Conservation (phyloP, 1,139 yeast species). For the Hyphopichia pseudoburtonii region DNA sequence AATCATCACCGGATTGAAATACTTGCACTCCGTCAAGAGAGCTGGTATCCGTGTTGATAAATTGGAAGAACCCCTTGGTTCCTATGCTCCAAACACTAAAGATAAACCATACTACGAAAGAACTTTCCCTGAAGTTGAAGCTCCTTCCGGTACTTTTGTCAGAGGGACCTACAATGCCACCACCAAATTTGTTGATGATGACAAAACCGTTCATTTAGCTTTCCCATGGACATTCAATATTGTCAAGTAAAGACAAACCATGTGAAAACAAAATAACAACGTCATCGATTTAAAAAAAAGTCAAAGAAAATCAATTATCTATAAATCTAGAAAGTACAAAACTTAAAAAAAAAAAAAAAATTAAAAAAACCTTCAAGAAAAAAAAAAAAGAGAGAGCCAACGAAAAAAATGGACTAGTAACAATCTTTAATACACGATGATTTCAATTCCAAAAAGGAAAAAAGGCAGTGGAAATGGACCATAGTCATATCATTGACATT, state of each 20-base stretch:
- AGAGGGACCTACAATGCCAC: slow-evolving; percentile 83
- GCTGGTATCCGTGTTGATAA: slow-evolving; percentile 87
- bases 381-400: no score
- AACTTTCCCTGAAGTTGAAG: slow-evolving; percentile 80
- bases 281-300: background rate
- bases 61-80: slow-evolving; percentile 84
- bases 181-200: slow-evolving; percentile 87
- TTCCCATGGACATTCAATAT: slow-evolving; percentile 88
- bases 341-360: no score
- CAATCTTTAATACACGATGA: no score
- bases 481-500: no score
- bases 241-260: slow-evolving; percentile 43
- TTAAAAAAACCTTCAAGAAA: no score
- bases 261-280: no score
- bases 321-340: no score
- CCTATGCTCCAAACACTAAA: slow-evolving; percentile 86
- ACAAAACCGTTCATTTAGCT: slow-evolving; percentile 68
- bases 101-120: slow-evolving; percentile 82
- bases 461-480: no score
- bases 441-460: no score
- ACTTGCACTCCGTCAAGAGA: slow-evolving; percentile 81
- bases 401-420: no score
- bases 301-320: no score
- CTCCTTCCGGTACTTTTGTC: slow-evolving; percentile 87
- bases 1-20: slow-evolving; percentile 86